Percentiles rank a stretch among this genome's conserved stretches.
phyloP scores from a whole-genome alignment of 148 eudicot species.

The Silene latifolia region DNA sequence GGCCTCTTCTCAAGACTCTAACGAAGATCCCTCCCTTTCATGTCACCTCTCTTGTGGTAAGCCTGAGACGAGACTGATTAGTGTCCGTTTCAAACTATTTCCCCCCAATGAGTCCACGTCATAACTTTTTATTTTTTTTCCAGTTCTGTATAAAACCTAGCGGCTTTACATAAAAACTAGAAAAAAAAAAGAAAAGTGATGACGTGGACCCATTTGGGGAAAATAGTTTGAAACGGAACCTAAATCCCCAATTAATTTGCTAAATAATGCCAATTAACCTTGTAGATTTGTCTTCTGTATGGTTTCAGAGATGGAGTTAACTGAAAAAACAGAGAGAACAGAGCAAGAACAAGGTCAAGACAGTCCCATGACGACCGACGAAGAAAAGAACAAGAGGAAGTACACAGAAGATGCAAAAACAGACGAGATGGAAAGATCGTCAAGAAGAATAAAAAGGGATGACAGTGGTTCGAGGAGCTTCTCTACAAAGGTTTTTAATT shows the following conservation, averaged over 20 bases:
- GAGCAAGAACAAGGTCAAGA: conserved; percentile 50
- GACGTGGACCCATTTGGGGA: no score
- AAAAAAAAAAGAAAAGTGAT: no score
- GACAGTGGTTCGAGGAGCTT: conserved; percentile 47
- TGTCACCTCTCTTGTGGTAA: conserved; percentile 73
- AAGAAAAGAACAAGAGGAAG: conserved; percentile 34
- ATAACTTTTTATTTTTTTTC: no score
- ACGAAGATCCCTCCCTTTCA: conserved; percentile 68
- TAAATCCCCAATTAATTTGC: no score
- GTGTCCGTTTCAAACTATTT: no score
- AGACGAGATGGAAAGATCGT: conserved; percentile 41
- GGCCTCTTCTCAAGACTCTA: conserved; percentile 41
- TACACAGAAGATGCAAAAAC: conserved; percentile 37
- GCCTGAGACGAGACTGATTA: background rate
- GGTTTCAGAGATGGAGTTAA: conserved; percentile 48
- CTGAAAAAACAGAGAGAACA: conserved; percentile 32
- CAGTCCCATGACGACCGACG: conserved; percentile 22
- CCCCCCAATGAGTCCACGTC: no score
- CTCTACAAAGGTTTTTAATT: conserved; percentile 43
- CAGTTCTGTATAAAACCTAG: no score
- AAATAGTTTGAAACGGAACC: no score
- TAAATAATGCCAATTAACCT: no score
- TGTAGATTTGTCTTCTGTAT: background rate
- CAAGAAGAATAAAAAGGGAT: conserved; percentile 41
- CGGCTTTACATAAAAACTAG: no score